Conservation (phyloP, 2,329 filamentous ascomycete genomes). For the Myriosclerotinia curreyana region DNA sequence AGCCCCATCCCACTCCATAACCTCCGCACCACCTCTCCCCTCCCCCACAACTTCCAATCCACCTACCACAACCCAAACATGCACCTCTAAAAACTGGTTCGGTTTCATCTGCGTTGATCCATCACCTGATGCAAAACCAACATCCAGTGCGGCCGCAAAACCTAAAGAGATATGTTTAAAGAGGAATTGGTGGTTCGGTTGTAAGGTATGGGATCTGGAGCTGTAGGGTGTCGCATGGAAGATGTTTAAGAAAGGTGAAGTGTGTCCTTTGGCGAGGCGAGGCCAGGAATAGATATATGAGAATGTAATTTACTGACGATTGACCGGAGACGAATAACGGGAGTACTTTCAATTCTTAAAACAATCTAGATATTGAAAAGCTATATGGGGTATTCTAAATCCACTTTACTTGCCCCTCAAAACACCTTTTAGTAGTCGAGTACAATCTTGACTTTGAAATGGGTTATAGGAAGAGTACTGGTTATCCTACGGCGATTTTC, state of each 20-base stretch:
- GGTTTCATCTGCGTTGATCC: conserved; percentile 37
- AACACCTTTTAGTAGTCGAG: too few species aligned
- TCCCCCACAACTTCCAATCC: conserved; percentile 26
- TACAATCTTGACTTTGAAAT: too few species aligned
- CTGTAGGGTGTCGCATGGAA: not conserved
- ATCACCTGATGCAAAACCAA: conserved; percentile 28
- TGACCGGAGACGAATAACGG: too few species aligned
- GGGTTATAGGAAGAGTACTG: too few species aligned
- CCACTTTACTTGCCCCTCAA: too few species aligned
- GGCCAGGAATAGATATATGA: not conserved
- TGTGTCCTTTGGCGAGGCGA: not conserved
- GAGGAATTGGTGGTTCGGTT: conserved; percentile 35
- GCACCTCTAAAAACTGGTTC: conserved; percentile 36
- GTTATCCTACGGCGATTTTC: too few species aligned
- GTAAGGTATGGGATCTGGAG: conserved; percentile 32
- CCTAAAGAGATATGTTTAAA: conserved; percentile 29
- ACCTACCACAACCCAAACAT: conserved; percentile 30
- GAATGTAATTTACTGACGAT: conserved; percentile 5
- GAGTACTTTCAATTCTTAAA: too few species aligned
- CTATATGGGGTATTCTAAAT: too few species aligned
- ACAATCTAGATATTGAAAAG: too few species aligned
- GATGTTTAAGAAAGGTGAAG: not conserved
- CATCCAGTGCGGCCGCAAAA: conserved; percentile 21
- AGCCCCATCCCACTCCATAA: conserved; percentile 40
- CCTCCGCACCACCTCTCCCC: conserved; percentile 38